These are phyloP conservation scores for Streptanthus diversifolius DNA, from an alignment of 345 rosid species.

Conservation along the genomic window DNA sequence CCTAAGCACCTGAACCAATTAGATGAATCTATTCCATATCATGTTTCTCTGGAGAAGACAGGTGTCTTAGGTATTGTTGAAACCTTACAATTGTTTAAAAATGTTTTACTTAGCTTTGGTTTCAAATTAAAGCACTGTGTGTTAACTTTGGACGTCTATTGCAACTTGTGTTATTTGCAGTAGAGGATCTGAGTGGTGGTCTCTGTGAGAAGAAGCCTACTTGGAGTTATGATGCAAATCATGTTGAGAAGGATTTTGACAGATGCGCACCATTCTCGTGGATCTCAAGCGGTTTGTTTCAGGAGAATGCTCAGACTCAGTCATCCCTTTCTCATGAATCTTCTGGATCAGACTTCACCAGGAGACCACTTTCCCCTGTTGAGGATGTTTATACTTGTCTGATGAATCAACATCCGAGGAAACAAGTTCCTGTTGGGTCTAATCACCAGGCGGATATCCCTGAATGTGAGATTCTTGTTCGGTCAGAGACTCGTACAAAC, in stretches of 20 bases:
- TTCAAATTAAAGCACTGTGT: background rate
- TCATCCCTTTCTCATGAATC: conserved; percentile 36
- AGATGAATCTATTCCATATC: conserved; percentile 30
- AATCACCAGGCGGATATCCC: conserved; percentile 73
- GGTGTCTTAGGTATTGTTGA: conserved; percentile 31
- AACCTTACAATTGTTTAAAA: background rate
- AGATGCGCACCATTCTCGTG: conserved; percentile 21
- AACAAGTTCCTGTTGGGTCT: conserved; percentile 55
- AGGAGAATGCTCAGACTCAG: conserved; percentile 35
- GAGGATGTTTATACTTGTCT: conserved; percentile 31
- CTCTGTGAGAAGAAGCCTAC: conserved; percentile 15
- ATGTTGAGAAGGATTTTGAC: conserved; percentile 29
- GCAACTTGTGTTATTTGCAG: conserved; percentile 11
- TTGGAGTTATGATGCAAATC: conserved; percentile 12
- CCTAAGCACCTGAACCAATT: conserved; percentile 24
- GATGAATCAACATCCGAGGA: conserved; percentile 37
- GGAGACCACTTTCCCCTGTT: conserved; percentile 30
- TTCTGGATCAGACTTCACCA: conserved; percentile 30
- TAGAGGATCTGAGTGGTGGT: conserved; percentile 19
- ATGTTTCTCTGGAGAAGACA: conserved; percentile 12
- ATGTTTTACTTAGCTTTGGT: background rate
- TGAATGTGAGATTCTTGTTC: conserved; percentile 19
- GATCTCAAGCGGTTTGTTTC: conserved; percentile 12
- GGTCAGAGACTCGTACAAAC: background rate
- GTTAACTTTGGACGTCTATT: conserved; percentile 5